phyloP scores from a whole-genome alignment of 108 stramenopile genomes.

The Aurantiochytrium sp. region DNA sequence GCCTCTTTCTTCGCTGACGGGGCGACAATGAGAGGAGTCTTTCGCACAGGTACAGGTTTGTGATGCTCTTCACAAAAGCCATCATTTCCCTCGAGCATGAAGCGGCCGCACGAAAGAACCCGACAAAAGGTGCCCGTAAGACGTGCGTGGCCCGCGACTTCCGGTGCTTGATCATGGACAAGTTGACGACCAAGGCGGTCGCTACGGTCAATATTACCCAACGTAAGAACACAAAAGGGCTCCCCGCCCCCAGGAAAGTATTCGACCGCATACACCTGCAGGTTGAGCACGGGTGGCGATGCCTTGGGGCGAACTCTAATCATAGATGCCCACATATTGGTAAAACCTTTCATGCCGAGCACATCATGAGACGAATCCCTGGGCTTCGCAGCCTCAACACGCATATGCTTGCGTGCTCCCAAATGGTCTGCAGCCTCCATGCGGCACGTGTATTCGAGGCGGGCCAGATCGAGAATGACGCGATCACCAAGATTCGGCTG shows the following conservation, averaged over 20 bases:
- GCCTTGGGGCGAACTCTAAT: background rate
- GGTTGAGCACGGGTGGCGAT: background rate
- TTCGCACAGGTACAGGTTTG: background rate
- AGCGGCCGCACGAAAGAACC: background rate
- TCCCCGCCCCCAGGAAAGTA: constrained; percentile 16
- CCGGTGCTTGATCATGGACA: background rate
- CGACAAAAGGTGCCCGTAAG: background rate
- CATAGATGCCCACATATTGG: background rate
- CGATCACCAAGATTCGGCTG: background rate
- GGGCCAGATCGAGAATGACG: background rate
- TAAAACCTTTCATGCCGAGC: background rate
- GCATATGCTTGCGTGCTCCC: background rate
- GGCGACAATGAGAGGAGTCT: background rate
- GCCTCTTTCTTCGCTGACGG: no score
- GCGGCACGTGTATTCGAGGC: background rate
- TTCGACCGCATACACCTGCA: background rate
- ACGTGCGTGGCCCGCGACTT: background rate
- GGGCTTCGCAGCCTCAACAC: background rate
- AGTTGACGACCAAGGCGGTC: background rate
- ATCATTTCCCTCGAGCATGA: background rate
- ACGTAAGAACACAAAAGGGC: background rate
- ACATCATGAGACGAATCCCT: background rate
- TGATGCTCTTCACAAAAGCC: constrained; percentile 16
- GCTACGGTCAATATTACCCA: background rate
- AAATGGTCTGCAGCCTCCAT: background rate